A percentile compares a stretch with the other conserved stretches of the same genome.
Evolutionary conservation across 2,329 filamentous ascomycete genomes (phyloP).

Genomic region (Fusarium sp.): DNA sequence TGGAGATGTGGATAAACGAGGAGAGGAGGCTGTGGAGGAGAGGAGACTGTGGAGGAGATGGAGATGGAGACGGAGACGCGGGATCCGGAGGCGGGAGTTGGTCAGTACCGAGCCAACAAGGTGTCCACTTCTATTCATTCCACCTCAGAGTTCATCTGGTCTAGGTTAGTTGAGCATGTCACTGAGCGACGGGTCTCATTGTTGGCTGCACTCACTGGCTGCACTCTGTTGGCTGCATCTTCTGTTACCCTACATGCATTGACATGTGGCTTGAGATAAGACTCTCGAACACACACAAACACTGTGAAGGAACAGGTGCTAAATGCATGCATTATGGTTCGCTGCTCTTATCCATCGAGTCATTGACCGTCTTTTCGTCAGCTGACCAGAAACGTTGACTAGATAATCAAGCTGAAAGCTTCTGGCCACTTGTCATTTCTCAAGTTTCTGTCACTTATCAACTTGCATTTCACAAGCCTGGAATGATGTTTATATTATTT

Average conservation of each 20-base stretch:
- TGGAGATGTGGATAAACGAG: neutral
- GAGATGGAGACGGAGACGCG: neutral
- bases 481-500: neutral
- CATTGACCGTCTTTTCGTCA: neutral
- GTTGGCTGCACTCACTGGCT: neutral
- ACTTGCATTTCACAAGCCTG: neutral
- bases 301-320: neutral
- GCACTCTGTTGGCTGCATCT: neutral
- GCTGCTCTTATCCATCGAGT: neutral
- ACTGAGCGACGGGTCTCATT: neutral
- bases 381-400: neutral
- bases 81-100: neutral
- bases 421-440: neutral
- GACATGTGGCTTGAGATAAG: neutral
- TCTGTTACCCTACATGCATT: neutral
- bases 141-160: neutral
- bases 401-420: neutral
- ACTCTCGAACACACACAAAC: neutral
- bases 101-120: neutral
- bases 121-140: neutral
- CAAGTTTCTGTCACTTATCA: neutral
- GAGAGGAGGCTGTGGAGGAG: neutral
- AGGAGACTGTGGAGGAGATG: neutral
- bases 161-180: neutral
- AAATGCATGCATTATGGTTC: neutral